Conservation (phyloP, 2,329 filamentous ascomycete species). For the Dothistroma septosporum region DNA sequence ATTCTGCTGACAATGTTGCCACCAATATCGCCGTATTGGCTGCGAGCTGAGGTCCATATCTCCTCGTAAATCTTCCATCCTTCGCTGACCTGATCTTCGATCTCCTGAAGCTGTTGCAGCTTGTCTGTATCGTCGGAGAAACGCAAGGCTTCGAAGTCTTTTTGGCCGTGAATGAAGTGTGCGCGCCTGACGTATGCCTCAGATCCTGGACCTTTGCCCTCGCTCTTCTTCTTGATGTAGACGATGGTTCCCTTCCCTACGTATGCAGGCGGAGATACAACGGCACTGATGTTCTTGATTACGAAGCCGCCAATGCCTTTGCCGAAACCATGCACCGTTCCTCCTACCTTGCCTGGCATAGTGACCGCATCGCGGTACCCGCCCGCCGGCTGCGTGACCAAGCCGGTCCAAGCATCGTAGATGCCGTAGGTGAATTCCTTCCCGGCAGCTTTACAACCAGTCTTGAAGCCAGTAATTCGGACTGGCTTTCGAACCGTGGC, state of each 20-base stretch:
- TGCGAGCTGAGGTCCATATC: slow-evolving; percentile 29
- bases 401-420: slow-evolving; percentile 75
- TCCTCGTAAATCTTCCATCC: slow-evolving; percentile 35
- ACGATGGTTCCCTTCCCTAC: slow-evolving; percentile 78
- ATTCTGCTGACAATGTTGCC: slow-evolving; percentile 23
- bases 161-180: slow-evolving; percentile 32
- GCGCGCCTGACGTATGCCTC: slow-evolving; percentile 30
- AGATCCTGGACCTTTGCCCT: slow-evolving; percentile 25
- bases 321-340: slow-evolving; percentile 58
- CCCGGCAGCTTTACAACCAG: slow-evolving; percentile 69
- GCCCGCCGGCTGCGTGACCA: slow-evolving; percentile 71
- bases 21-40: slow-evolving; percentile 20
- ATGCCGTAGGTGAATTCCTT: slow-evolving; percentile 60
- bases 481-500: slow-evolving; percentile 70
- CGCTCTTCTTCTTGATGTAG: slow-evolving; percentile 59
- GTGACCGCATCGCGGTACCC: slow-evolving; percentile 56
- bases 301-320: slow-evolving; percentile 79
- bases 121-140: slow-evolving; percentile 13
- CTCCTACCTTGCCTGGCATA: slow-evolving; percentile 28
- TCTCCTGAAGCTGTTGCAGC: slow-evolving; percentile 17
- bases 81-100: slow-evolving; percentile 23
- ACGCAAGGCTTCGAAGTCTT: slow-evolving; percentile 26
- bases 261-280: slow-evolving; percentile 66
- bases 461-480: slow-evolving; percentile 71
- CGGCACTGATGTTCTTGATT: slow-evolving; percentile 72